Evolutionary conservation across 495 filamentous ascomycete species (phyloP).

Genomic region (Daldinia bambusicola): DNA sequence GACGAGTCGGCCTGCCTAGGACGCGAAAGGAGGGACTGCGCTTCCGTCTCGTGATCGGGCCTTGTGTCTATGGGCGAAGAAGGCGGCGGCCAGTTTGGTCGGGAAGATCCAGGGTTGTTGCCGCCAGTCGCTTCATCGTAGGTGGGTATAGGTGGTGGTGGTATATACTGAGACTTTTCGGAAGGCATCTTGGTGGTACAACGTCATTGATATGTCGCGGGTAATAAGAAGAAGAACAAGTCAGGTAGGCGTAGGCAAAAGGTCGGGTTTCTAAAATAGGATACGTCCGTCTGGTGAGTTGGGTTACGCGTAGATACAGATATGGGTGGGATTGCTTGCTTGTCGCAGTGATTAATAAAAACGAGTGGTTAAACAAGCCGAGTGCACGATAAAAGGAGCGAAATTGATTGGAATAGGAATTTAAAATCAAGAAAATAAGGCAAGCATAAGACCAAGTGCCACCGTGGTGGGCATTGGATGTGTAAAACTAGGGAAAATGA

Average conservation of each 20-base stretch:
- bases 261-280: conserved; percentile 18
- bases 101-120: conserved; percentile 50
- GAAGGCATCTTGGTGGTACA: conserved; percentile 55
- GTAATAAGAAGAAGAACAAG: not conserved
- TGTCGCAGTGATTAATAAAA: conserved; percentile 8
- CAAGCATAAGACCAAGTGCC: conserved; percentile 19
- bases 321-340: conserved; percentile 23
- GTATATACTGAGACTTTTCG: conserved; percentile 64
- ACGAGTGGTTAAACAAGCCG: conserved; percentile 20
- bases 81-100: conserved; percentile 49
- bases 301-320: conserved; percentile 17
- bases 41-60: conserved; percentile 55
- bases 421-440: conserved; percentile 30
- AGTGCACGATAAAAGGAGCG: conserved; percentile 38
- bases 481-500: conserved; percentile 16
- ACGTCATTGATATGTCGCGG: conserved; percentile 33
- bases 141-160: conserved; percentile 82
- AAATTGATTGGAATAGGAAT: conserved; percentile 20
- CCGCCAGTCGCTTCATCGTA: conserved; percentile 88
- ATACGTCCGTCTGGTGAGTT: not conserved
- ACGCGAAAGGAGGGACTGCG: conserved; percentile 68
- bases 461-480: conserved; percentile 30
- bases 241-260: not conserved
- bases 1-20: conserved; percentile 50
- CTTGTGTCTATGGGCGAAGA: conserved; percentile 47